Evolutionary conservation across 108 stramenopile genomes (phyloP).

Genomic region (Nitzschia inconspicua): DNA sequence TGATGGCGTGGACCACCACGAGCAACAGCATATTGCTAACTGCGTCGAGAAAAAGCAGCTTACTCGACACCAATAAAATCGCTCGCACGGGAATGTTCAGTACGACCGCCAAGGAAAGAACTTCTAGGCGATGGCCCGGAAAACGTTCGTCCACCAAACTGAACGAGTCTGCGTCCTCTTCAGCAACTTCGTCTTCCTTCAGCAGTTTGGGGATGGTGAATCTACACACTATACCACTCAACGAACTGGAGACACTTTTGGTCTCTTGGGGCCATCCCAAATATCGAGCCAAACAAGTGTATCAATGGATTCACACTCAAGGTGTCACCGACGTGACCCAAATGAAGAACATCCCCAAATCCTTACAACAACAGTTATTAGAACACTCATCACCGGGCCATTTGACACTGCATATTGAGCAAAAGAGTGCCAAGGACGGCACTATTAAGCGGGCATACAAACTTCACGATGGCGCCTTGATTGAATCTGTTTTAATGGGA

Average conservation of each 20-base stretch:
- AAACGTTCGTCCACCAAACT: no score
- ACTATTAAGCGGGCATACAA: slow-evolving; percentile 91
- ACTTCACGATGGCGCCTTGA: slow-evolving; percentile 86
- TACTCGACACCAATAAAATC: no score
- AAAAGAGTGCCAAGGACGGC: slow-evolving; percentile 81
- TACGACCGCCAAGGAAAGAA: no score
- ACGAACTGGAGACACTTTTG: slow-evolving; percentile 56
- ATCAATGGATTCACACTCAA: slow-evolving; percentile 73
- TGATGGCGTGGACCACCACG: no score
- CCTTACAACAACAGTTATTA: slow-evolving; percentile 52
- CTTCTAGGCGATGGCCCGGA: no score
- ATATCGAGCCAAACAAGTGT: slow-evolving; percentile 87
- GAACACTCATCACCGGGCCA: slow-evolving; percentile 49
- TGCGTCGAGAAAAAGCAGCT: no score
- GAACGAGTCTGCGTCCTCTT: no score
- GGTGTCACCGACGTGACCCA: slow-evolving; percentile 70
- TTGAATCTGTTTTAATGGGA: slow-evolving; percentile 94
- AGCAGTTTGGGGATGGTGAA: no score
- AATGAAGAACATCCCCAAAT: slow-evolving; percentile 87
- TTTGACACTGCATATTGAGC: slow-evolving; percentile 61
- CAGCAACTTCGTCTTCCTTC: no score
- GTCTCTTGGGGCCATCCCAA: slow-evolving; percentile 65
- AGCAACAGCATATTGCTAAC: no score
- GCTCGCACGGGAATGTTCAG: no score
- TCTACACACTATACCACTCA: slow-evolving; percentile 51